Evolutionary conservation across 306 rosid species (phyloP), one percentile per base, ranked within the genome.

Genomic region (Cicer pinnatifidum): DNA sequence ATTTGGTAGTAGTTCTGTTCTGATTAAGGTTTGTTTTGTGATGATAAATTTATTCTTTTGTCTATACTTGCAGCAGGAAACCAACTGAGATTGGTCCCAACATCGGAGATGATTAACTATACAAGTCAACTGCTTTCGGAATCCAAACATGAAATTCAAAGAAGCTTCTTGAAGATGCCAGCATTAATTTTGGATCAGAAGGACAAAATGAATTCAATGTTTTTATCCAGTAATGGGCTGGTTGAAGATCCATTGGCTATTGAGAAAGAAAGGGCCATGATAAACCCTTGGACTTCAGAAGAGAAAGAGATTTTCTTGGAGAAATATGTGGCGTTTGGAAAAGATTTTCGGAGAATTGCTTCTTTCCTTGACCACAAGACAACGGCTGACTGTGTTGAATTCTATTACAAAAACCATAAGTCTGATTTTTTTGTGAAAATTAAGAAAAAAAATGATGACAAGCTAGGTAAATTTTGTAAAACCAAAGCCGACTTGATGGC

Each of bases 351-450:
- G 48, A 91, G 81, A 84, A 85, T 94, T 69, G 85, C 99, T 54
- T 89, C 90, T 45, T 94, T 85, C 72, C 88, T 94, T 16, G 83
- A 86, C 53, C 93, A 88, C 84, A 91, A 91, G 83, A 91, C 99
- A 59, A 89, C 82, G 1, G 97, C 99, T 1, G 99, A 94, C 53
- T 94, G 97, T 84, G 88, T 94, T 9, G 90, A 88, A 71, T 91
- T 91, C 80, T 94, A 94, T 75, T 94, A 91, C 88, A 94, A 86
- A 80, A 85, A 85, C 46, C 93, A 91, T 48, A 94, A 94, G 76
- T 85, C 91, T 51, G 90, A 75, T 54, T 79, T 81, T 78, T 89
- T 89, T 52, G 72, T 76, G 81, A 89, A 88, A 82, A 81, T 73
- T 33, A 86, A 78, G 71, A 88, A 85, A 78, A 80, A 78, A 61